Evolutionary conservation across 2,329 filamentous ascomycete genomes (phyloP).

Genomic region (Coniochaeta pulveracea): DNA sequence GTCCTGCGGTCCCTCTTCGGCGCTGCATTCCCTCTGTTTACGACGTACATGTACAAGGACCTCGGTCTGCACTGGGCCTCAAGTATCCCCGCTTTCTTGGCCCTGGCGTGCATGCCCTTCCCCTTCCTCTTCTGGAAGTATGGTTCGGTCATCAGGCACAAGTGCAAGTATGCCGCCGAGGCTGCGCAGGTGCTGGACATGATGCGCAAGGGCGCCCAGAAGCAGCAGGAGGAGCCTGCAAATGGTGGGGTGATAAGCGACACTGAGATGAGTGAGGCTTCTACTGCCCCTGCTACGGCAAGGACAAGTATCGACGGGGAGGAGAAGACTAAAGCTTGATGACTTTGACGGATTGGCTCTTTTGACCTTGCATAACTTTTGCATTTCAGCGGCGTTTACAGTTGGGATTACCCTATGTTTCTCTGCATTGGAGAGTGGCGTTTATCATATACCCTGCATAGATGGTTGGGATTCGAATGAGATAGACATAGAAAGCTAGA

Average conservation of each 20-base stretch:
- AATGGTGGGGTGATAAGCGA: conserved; percentile 11
- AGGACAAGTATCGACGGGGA: no score
- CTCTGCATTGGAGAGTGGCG: no score
- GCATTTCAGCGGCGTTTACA: no score
- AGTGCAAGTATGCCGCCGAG: conserved; percentile 60
- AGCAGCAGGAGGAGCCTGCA: conserved; percentile 9
- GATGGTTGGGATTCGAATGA: no score
- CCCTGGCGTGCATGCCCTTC: conserved; percentile 59
- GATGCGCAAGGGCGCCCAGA: conserved; percentile 19
- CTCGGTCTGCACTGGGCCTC: conserved; percentile 69
- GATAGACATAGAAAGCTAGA: no score
- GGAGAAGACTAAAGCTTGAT: no score
- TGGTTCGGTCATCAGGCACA: conserved; percentile 49
- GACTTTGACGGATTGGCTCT: no score
- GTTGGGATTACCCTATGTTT: no score
- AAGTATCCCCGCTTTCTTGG: conserved; percentile 62
- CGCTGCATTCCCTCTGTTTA: conserved; percentile 64
- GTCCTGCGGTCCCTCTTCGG: conserved; percentile 64
- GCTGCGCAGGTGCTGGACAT: conserved; percentile 47
- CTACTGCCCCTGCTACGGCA: no score
- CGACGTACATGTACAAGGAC: conserved; percentile 42
- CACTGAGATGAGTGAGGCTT: no score
- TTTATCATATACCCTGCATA: no score
- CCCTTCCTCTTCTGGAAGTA: conserved; percentile 70
- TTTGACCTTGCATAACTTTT: no score